Evolutionary conservation across 2,329 filamentous ascomycete genomes (phyloP).

Genomic region (Raffaelea deltoideospora): DNA sequence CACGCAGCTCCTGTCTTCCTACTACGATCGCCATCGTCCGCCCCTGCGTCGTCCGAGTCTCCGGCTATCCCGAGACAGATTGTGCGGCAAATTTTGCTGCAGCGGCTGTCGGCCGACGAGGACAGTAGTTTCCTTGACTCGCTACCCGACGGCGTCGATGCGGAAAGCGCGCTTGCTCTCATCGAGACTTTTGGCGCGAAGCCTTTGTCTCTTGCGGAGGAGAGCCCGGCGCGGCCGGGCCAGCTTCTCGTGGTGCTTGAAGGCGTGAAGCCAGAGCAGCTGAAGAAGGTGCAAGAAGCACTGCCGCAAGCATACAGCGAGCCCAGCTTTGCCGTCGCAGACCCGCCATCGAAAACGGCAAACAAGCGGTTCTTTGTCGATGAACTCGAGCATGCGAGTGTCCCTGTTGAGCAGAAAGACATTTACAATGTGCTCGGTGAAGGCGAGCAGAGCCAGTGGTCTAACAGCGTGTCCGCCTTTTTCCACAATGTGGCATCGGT

Average conservation of each 20-base stretch:
- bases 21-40: slow-evolving; percentile 21
- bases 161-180: slow-evolving; percentile 35
- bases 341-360: slow-evolving; percentile 26
- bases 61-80: slow-evolving; percentile 35
- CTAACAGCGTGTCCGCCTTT: no score
- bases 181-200: slow-evolving; percentile 46
- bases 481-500: no score
- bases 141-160: slow-evolving; percentile 24
- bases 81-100: slow-evolving; percentile 42
- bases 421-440: no score
- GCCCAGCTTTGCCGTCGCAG: slow-evolving; percentile 33
- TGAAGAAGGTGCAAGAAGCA: slow-evolving; percentile 24
- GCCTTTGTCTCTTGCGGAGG: slow-evolving; percentile 34
- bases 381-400: slow-evolving; percentile 23
- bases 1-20: slow-evolving; percentile 38
- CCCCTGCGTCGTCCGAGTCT: slow-evolving; percentile 8
- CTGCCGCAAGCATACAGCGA: slow-evolving; percentile 19
- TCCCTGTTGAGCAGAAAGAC: slow-evolving; percentile 22
- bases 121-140: slow-evolving; percentile 33
- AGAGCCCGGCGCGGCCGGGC: slow-evolving; percentile 18
- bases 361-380: slow-evolving; percentile 26
- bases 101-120: slow-evolving; percentile 33
- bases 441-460: no score
- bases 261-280: slow-evolving; percentile 32
- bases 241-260: slow-evolving; percentile 48